These are phyloP conservation scores for Spathaspora passalidarum DNA, from an alignment of 805 yeast species.

Conservation along the genomic window DNA sequence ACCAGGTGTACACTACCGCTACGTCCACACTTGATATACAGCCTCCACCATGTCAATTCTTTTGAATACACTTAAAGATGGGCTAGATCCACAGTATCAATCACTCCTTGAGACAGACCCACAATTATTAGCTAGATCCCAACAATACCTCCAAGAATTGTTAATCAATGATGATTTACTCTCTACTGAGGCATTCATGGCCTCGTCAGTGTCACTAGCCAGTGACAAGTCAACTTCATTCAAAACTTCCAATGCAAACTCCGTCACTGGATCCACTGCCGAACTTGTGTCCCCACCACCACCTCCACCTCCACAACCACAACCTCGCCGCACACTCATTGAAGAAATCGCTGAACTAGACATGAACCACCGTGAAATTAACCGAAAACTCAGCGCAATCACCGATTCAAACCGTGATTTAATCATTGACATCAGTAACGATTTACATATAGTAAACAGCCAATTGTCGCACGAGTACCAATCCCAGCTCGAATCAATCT, in stretches of 20 bases:
- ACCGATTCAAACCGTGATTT: constrained; percentile 43
- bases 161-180: constrained; percentile 48
- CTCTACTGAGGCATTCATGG: constrained; percentile 42
- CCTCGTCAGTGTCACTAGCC: constrained; percentile 30
- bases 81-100: constrained; percentile 22
- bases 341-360: constrained; percentile 78
- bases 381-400: constrained; percentile 41
- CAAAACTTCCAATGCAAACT: too few relatives aligned
- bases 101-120: constrained; percentile 18
- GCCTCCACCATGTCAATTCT: constrained; percentile 36
- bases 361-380: constrained; percentile 47
- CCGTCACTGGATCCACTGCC: too few relatives aligned
- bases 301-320: background rate
- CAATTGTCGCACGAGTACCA: constrained; percentile 16
- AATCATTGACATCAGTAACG: constrained; percentile 39
- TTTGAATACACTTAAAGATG: constrained; percentile 28
- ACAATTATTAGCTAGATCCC: constrained; percentile 17
- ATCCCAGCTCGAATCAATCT: constrained; percentile 11
- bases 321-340: constrained; percentile 35
- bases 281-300: background rate
- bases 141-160: constrained; percentile 35
- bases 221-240: constrained; percentile 4
- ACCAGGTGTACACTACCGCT: background rate
- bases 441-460: constrained; percentile 29
- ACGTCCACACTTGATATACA: background rate